phyloP scores from a whole-genome alignment of 2,329 filamentous ascomycete species.

The Cercospora janseana region DNA sequence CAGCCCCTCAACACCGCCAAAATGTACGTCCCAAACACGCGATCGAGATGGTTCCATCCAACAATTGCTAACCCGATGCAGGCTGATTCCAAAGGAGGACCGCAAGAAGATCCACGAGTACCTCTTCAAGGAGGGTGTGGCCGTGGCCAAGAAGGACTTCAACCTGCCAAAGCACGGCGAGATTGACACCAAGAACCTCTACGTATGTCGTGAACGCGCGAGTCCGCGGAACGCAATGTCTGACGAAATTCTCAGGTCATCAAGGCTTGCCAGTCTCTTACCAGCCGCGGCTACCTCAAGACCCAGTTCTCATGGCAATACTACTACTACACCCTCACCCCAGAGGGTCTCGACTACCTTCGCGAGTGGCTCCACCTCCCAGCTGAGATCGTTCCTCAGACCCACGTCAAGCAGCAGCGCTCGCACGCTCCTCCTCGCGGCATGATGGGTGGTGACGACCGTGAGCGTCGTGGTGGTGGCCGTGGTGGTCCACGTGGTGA shows the following conservation, averaged over 20 bases:
- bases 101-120: constrained; percentile 99
- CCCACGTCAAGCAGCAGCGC: constrained; percentile 99
- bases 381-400: constrained; percentile 98
- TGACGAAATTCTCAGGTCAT: constrained; percentile 59
- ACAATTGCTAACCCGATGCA: constrained; percentile 38
- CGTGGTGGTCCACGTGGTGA: constrained; percentile 72
- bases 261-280: constrained; percentile 98
- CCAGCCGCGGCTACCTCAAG: constrained; percentile 98
- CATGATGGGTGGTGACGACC: constrained; percentile 83
- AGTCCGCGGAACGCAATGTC: neutral
- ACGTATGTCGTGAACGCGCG: constrained; percentile 51
- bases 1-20: constrained; percentile 42
- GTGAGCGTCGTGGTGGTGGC: constrained; percentile 74
- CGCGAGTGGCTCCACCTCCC: constrained; percentile 99
- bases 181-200: constrained; percentile 99
- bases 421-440: constrained; percentile 96
- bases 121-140: constrained; percentile 82
- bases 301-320: constrained; percentile 99
- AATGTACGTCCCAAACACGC: constrained; percentile 37
- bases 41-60: too few relatives aligned
- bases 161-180: constrained; percentile 97
- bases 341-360: constrained; percentile 99
- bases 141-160: constrained; percentile 99
- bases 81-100: constrained; percentile 99
- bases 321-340: constrained; percentile 99